Evolutionary conservation across 1,284 basidiomycete genomes (phyloP), one percentile per base, ranked within the genome.

Genomic region (Phellopilus nigrolimitatus): DNA sequence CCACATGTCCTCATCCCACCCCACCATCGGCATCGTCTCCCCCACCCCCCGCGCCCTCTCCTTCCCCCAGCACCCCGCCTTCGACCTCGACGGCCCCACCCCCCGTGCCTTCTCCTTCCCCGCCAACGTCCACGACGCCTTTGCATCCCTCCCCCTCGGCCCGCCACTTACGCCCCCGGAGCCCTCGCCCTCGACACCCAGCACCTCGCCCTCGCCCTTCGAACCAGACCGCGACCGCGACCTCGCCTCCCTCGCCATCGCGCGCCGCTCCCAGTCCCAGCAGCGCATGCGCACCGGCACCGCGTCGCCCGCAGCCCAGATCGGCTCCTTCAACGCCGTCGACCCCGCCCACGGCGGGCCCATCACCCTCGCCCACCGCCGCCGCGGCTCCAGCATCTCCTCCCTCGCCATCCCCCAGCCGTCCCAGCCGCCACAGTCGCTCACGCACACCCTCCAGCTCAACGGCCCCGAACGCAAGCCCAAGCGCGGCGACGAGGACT

Each of bases 401-500:
- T 54, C 52, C 13, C 30, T 54, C 27, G 36, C 30, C 9, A 10
- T 51, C 31, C 48, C 47, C 15, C 71, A 61, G 51, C 66, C 61
- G 42, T 63, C 66, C 55, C 71, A 63, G 57, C 67, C 67, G 21
- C 38, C n/a, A 2, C 42, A 50, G 31, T 73, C 79, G 45, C 76
- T 78, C 45, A 66, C 74, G 12, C 40, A 71, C 73, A 33, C 65
- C 70, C 13, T 74, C 69, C 56, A 61, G 72, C 19, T 67, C 68
- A 9, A 61, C 61, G 54, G 61, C 53, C 54, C 65, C 55, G 82
- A 85, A 60, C 81, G 80, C 56, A 73, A 84, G 57, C 84, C 84
- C 4, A 84, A 78, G 69, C 84, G 81, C 69, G 85, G 84, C 61
- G 85, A 88, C 66, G 82, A 84, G 51, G 83, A 85, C 64, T 88